phyloP scores from a whole-genome alignment of 2,329 filamentous ascomycete species.

The Metarhizium humberi region DNA sequence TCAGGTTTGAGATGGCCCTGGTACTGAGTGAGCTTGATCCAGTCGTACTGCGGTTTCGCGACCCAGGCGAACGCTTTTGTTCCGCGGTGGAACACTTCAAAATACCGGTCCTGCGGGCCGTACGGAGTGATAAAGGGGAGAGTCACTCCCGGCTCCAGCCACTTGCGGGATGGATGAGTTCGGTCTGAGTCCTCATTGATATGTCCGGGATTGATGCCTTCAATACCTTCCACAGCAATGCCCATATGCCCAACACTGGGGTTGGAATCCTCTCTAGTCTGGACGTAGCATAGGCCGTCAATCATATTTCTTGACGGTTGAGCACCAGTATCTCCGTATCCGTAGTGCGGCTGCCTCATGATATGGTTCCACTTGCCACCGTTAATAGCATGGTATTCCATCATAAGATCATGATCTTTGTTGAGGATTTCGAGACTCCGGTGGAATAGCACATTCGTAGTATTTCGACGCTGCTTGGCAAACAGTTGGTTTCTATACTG shows the following conservation, averaged over 20 bases:
- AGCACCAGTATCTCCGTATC: slow-evolving; percentile 26
- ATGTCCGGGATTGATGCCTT: slow-evolving; percentile 23
- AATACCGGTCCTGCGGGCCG: slow-evolving; percentile 20
- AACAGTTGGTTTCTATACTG: slow-evolving; percentile 43
- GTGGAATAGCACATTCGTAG: slow-evolving; percentile 40
- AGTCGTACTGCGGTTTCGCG: slow-evolving; percentile 21
- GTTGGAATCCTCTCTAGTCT: slow-evolving; percentile 36
- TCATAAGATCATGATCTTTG: slow-evolving; percentile 38
- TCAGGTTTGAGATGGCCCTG: slow-evolving; percentile 20
- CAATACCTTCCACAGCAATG: slow-evolving; percentile 21
- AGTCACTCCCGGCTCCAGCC: slow-evolving; percentile 20
- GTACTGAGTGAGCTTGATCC: slow-evolving; percentile 19
- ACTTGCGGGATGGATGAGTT: slow-evolving; percentile 30
- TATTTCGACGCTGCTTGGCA: slow-evolving; percentile 45
- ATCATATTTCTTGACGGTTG: slow-evolving; percentile 43
- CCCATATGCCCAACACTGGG: slow-evolving; percentile 32
- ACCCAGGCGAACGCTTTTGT: slow-evolving; percentile 20
- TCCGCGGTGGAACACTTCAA: slow-evolving; percentile 27
- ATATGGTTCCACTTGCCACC: slow-evolving; percentile 49
- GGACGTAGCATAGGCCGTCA: slow-evolving; percentile 43
- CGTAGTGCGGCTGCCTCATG: slow-evolving; percentile 37
- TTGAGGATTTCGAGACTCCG: slow-evolving; percentile 41
- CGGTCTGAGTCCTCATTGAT: slow-evolving; percentile 45
- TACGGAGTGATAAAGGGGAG: slow-evolving; percentile 22
- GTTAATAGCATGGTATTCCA: slow-evolving; percentile 41